Conservation (phyloP, 345 rosid genomes). For the Gossypium thurberi region DNA sequence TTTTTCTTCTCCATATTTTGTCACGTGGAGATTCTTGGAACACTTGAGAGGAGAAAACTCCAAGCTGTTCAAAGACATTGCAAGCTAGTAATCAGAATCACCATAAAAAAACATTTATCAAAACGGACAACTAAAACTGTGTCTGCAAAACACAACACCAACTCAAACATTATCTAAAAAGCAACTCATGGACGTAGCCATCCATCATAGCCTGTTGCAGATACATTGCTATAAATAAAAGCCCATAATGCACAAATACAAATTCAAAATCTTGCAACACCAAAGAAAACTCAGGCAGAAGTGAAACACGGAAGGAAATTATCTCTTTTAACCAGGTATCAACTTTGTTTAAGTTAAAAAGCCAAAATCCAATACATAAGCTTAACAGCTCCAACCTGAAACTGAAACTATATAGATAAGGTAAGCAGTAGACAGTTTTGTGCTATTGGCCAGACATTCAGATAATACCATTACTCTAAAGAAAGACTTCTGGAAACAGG, state of each 20-base stretch:
- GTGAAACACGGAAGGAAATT: background rate
- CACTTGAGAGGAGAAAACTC: conserved; percentile 93
- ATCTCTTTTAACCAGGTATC: background rate
- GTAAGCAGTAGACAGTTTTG: background rate
- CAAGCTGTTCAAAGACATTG: conserved; percentile 57
- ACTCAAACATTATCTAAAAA: background rate
- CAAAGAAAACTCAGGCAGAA: background rate
- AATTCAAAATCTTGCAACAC: background rate
- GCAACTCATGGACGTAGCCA: background rate
- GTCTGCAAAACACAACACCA: background rate
- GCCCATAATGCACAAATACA: conserved; percentile 3
- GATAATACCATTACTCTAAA: background rate
- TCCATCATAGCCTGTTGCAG: background rate
- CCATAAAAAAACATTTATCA: background rate
- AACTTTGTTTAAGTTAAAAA: conserved; percentile 2
- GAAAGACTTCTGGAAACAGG: no score
- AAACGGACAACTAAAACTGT: background rate
- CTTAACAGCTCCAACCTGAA: background rate
- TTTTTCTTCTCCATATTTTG: conserved; percentile 66
- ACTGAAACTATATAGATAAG: background rate
- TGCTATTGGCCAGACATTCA: background rate
- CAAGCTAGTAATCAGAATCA: conserved; percentile 8
- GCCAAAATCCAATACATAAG: background rate
- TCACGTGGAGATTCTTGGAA: conserved; percentile 87
- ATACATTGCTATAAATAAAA: background rate